Base-by-base conservation (phyloP, 139 green algal species). In the Chlamydomonas sp. region DNA sequence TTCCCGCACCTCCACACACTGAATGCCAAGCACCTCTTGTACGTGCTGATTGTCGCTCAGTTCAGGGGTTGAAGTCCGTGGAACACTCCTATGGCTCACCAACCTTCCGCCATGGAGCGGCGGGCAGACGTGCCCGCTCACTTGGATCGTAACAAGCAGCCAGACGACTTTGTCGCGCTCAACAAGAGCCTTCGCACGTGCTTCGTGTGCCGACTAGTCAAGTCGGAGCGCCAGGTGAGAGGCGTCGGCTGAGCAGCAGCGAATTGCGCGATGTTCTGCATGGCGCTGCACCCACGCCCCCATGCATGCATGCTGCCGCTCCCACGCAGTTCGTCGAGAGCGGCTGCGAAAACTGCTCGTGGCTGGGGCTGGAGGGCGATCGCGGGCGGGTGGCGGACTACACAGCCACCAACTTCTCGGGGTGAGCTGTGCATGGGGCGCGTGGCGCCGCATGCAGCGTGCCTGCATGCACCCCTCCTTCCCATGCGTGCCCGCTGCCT, bases 301-400 rank as follows among this genome's bases (percentile, higher is more conserved):
- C 10, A 33, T 65, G 26, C 57, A 34, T 10, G 10, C 16, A 65
- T 34, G 26, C 20, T 54, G 57, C n/a, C 26, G 57, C 26, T 57
- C 22, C 47, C 20, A 16, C 57, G 37, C 37, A 69, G 62, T 90
- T 84, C 24, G 6, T 76, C 4, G 76, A 85, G 10, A 13, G 49
- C 5, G 87, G 88, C 34, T 94, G 88, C 54, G 88, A 94, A 48
- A 94, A 94, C 49, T 93, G 88, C 70, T 61, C 61, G 13, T 90
- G 74, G 65, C 65, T 91, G 49, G 63, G 73, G 2, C 78, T 90
- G 70, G 76, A 86, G 31, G 74, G 63, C 1, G 81, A 91, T 39
- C 71, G 76, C 29, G 77, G 85, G 30, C 69, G 75, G 2, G 75
- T 90, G 0, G 70, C 77, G 10, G 79, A 90, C 59, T 87, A 65